Conservation (phyloP, 2,329 filamentous ascomycete species). For the Dactylella cylindrospora region DNA sequence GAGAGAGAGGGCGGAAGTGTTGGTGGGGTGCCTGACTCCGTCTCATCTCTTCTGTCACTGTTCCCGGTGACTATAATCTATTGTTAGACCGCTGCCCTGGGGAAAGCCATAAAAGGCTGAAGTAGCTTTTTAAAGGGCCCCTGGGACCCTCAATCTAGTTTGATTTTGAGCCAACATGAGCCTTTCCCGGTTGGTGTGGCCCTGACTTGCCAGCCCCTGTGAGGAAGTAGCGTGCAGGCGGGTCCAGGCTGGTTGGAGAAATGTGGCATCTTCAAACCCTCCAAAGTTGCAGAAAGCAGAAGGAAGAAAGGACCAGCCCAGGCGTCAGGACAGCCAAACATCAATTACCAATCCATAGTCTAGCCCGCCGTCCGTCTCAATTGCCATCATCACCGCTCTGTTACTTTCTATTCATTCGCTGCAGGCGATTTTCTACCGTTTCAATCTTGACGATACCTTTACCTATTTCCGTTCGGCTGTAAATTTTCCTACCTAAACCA, state of each 20-base stretch:
- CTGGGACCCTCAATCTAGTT: no score
- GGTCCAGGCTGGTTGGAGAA: background rate
- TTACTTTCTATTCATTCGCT: no score
- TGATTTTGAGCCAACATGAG: background rate
- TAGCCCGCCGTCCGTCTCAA: background rate
- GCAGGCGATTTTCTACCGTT: background rate
- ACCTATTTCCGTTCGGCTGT: background rate
- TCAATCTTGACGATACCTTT: background rate
- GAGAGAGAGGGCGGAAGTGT: no score
- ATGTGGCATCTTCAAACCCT: conserved; percentile 19
- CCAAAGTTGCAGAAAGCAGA: no score
- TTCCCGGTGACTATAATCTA: no score
- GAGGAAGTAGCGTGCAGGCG: background rate
- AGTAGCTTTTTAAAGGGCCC: no score
- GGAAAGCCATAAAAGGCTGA: background rate
- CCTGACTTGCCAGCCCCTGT: background rate
- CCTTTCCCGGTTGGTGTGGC: background rate
- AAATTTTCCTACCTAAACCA: conserved; percentile 35
- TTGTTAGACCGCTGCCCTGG: conserved; percentile 20
- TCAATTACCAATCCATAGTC: no score
- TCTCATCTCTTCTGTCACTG: no score
- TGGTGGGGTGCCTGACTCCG: no score
- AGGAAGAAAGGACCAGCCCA: conserved; percentile 6
- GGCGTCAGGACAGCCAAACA: background rate
- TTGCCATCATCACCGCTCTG: background rate